Evolutionary conservation across 2,329 filamentous ascomycete genomes (phyloP).

Genomic region (Huntiella decipiens): DNA sequence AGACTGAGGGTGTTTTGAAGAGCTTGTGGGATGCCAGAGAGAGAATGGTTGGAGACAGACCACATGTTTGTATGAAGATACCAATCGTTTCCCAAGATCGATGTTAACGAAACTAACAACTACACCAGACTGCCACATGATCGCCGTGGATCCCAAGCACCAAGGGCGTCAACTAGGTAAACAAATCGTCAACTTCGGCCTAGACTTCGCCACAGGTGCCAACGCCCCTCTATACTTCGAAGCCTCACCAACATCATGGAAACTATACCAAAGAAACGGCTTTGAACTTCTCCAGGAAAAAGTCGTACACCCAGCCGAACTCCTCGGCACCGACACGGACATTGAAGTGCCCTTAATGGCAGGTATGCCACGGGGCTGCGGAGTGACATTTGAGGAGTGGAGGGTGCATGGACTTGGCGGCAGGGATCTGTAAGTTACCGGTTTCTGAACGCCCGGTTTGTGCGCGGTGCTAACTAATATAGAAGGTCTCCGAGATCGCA

Average conservation of each 20-base stretch:
- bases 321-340: constrained; percentile 19
- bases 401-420: not conserved
- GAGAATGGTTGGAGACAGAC: constrained; percentile 21
- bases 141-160: constrained; percentile 25
- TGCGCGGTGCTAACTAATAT: too few relatives aligned
- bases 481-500: too few relatives aligned
- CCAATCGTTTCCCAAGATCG: not conserved
- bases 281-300: constrained; percentile 23
- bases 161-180: constrained; percentile 25
- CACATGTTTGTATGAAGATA: constrained; percentile 23
- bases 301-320: constrained; percentile 21
- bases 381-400: constrained; percentile 21
- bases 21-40: constrained; percentile 24
- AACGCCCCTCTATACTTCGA: constrained; percentile 28
- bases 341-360: constrained; percentile 24
- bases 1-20: constrained; percentile 24
- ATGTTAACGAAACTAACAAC: not conserved
- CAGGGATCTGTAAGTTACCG: too few relatives aligned
- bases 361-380: constrained; percentile 20
- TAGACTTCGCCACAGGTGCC: constrained; percentile 19
- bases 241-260: constrained; percentile 23
- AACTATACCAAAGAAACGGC: constrained; percentile 27
- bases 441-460: too few relatives aligned
- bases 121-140: constrained; percentile 19
- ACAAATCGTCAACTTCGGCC: constrained; percentile 23